phyloP scores from a whole-genome alignment of 2,329 filamentous ascomycete genomes.

The Daldinia sp. region DNA sequence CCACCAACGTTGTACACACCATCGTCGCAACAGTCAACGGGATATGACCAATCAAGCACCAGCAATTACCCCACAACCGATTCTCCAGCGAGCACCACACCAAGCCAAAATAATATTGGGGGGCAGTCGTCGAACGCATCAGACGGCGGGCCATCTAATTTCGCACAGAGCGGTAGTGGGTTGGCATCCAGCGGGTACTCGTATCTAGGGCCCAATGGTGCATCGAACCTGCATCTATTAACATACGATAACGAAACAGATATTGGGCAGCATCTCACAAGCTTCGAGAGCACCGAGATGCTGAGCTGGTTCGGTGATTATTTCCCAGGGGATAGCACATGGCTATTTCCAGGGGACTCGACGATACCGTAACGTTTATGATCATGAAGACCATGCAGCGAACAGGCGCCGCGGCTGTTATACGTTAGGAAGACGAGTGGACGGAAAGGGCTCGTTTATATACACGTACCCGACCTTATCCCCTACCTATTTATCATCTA shows the following conservation, averaged over 20 bases:
- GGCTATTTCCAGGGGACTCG: conserved; percentile 42
- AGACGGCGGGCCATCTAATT: conserved; percentile 42
- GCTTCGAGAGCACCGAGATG: conserved; percentile 48
- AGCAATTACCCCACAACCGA: conserved; percentile 45
- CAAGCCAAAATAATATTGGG: conserved; percentile 46
- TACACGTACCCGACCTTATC: neutral
- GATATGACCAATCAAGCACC: conserved; percentile 52
- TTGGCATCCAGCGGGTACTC: conserved; percentile 45
- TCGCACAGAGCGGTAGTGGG: conserved; percentile 45
- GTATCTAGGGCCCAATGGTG: conserved; percentile 40
- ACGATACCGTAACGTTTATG: conserved; percentile 31
- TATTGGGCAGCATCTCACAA: conserved; percentile 46
- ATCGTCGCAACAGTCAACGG: conserved; percentile 50
- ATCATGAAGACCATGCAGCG: neutral
- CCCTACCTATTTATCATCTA: neutral
- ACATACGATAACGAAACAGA: conserved; percentile 49
- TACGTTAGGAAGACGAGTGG: neutral
- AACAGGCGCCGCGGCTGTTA: neutral
- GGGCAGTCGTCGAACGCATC: conserved; percentile 12
- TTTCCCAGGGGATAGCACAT: conserved; percentile 45
- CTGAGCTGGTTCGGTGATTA: conserved; percentile 49
- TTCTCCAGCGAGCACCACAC: conserved; percentile 51
- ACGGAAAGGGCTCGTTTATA: neutral
- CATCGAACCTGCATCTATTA: conserved; percentile 43
- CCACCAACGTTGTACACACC: conserved; percentile 50